Evolutionary conservation across 2,329 filamentous ascomycete genomes (phyloP), one percentile per base, ranked within the genome.

Genomic region (Neofusicoccum sp.): DNA sequence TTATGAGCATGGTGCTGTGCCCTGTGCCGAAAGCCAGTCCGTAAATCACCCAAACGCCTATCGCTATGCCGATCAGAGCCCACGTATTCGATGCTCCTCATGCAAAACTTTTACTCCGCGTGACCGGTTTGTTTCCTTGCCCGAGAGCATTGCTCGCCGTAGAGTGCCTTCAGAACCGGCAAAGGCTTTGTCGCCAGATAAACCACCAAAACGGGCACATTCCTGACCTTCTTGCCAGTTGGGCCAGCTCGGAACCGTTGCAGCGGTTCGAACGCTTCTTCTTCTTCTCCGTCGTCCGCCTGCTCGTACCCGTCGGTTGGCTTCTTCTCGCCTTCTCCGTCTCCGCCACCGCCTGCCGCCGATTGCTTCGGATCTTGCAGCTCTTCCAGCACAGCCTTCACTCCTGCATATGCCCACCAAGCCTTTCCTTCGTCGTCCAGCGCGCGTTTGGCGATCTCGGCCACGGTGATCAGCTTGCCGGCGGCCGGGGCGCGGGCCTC

Each of bases 381-480:
- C 14, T 66, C 70, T 0, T 68, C 63, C 28, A 66, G 68, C 61
- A 67, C 70, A 0, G 69, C 65, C 9, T 65, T 68, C 62, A 70
- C 62, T 1, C 60, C 71, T 1, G 64, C 69, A 6, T 76, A 76
- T 58, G 75, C 72, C 64, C 60, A 84, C 67, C 63, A 80, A 53
- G 79, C 79, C 63, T 80, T 76, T 65, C 80, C 75, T 26, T 82
- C 68, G 14, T 73, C 74, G 44, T 69, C 65, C 14, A 73, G 69
- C 14, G 76, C 61, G 69, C 73, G 69, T 62, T 76, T 75, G n/a
- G 68, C 69, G 40, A 89, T 86, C 72, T 91, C 89, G 45, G 81
- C 80, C 47, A 91, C 82, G 3, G 84, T 87, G 66, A 90, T 83
- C 67, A 90, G 78, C 72, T 91, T 92, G 72, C 79, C 80, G 1